Base-by-base conservation (phyloP, 2,329 filamentous ascomycete genomes). In the Trichoderma arundinaceum region DNA sequence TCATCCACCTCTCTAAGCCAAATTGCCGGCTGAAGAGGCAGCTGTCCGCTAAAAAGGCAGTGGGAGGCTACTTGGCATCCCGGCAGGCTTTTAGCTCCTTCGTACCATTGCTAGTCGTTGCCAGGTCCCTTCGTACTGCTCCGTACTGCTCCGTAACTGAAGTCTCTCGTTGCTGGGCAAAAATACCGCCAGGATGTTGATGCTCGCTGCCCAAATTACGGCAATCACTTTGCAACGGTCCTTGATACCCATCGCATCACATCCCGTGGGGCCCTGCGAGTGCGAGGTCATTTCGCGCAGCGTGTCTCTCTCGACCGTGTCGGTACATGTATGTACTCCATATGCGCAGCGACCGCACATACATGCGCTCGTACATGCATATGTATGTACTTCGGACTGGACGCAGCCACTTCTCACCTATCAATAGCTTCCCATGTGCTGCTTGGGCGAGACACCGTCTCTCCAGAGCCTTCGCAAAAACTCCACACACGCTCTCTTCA, bases 1-100 rank as follows among this genome's bases (percentile, higher is more conserved):
- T 39, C 35, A 49, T 28, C 52, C 35, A 54, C 35, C 52, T 41
- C 32, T 54, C 57, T 38, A 53, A 46, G 38, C 49, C 49, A 44
- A 46, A n/a, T 19, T 54, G 58, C 58, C 35, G 58, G 58, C 58
- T 62, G 58, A 51, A 53, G 38, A 62, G 58, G 58, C 46, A 63
- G 59, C 60, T 63, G 22, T 59, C 56, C 56, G 56, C 54, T 22
- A 22, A 32, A 7, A 33, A 2, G 32, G n/a, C 6, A 43, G 39
- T 28, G 22, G 22, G 22, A 28, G 22, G 22, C 22, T 28, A 28
- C 22, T 28, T 28, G 22, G 22, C 4, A 28, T 28, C 22, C 22
- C 22, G 22, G 22, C 22, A 28, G 22, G 22, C 22, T 28, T 28
- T 28, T 28, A 28, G 22, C 22, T 44, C 28, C 28, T 51, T 48